Conservation (phyloP, 805 yeast genomes). For the Spathaspora gorwiae region DNA sequence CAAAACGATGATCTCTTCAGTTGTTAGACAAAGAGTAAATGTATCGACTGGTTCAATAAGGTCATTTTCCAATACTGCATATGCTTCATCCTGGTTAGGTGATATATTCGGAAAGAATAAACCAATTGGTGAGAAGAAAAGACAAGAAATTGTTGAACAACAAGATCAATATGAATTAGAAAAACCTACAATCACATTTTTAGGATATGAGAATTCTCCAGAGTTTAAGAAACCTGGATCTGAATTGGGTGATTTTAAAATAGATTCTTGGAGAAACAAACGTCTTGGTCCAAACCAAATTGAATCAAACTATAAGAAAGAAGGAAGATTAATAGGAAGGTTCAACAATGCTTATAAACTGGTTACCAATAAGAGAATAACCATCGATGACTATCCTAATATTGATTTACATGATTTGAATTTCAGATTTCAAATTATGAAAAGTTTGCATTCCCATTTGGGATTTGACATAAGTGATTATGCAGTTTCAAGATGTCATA, state of each 20-base stretch:
- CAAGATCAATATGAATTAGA: conserved; percentile 36
- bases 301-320: conserved; percentile 20
- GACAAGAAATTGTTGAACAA: conserved; percentile 30
- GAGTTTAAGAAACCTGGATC: conserved; percentile 18
- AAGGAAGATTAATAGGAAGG: conserved; percentile 19
- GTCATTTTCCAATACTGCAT: conserved; percentile 8
- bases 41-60: conserved; percentile 2
- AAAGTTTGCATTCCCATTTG: conserved; percentile 43
- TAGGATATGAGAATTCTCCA: conserved; percentile 34
- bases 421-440: conserved; percentile 47
- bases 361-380: background rate
- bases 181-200: conserved; percentile 19
- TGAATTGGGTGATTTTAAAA: conserved; percentile 33
- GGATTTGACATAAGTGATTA: conserved; percentile 54
- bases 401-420: conserved; percentile 37
- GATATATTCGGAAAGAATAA: conserved; percentile 31
- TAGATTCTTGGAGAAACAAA: conserved; percentile 33
- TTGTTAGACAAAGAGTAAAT: background rate
- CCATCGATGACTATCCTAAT: background rate
- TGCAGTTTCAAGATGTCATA: conserved; percentile 38
- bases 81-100: conserved; percentile 21
- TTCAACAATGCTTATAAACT: conserved; percentile 22
- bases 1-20: background rate
- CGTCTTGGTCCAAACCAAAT: conserved; percentile 19
- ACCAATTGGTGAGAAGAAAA: conserved; percentile 15